Conservation (phyloP, 768 basidiomycete species). For the Lepiota brunneoincarnata region DNA sequence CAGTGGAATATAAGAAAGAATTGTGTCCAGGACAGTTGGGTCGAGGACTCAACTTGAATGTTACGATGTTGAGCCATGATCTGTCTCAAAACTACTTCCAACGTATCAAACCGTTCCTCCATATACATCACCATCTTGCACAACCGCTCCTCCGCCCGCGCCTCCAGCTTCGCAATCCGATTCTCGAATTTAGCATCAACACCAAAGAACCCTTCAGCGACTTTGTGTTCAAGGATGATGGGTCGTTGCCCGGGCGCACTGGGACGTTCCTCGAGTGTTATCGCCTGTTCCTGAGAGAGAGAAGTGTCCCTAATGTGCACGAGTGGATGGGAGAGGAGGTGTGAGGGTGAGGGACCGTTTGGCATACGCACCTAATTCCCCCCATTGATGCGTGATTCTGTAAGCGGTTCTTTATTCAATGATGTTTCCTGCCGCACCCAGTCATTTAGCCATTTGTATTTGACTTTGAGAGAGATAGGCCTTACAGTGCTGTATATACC, state of each 20-base stretch:
- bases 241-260: constrained; percentile 27
- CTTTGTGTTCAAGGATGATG: constrained; percentile 25
- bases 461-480: too few relatives aligned
- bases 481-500: too few relatives aligned
- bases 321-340: constrained; percentile 24
- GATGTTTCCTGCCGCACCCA: too few relatives aligned
- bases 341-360: constrained; percentile 16
- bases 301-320: constrained; percentile 24
- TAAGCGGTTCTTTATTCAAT: too few relatives aligned
- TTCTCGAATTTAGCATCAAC: constrained; percentile 22
- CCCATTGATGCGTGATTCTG: too few relatives aligned
- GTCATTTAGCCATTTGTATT: too few relatives aligned
- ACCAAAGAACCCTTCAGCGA: constrained; percentile 23
- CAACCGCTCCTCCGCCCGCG: constrained; percentile 20
- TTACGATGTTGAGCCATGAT: constrained; percentile 27
- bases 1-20: too few relatives aligned
- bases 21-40: too few relatives aligned
- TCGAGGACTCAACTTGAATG: too few relatives aligned
- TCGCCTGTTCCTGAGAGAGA: constrained; percentile 12
- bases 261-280: constrained; percentile 22
- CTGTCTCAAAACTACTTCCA: constrained; percentile 23
- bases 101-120: constrained; percentile 20
- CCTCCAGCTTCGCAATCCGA: constrained; percentile 24
- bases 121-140: constrained; percentile 20
- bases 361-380: too few relatives aligned